Evolutionary conservation across 345 rosid genomes (phyloP).

Genomic region (Rhizophora mangle): DNA sequence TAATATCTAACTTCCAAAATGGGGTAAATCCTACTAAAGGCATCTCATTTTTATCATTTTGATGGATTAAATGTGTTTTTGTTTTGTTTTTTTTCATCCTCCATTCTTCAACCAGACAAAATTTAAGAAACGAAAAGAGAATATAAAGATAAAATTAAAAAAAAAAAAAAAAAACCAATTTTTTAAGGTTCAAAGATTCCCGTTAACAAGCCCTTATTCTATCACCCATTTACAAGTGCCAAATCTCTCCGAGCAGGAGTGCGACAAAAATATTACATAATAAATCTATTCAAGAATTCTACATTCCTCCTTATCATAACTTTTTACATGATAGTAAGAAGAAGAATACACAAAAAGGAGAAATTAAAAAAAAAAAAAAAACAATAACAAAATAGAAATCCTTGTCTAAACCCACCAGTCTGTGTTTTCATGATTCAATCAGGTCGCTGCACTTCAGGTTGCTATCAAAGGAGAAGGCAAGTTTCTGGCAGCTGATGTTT

Average conservation of each 20-base stretch:
- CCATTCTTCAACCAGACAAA: too few relatives aligned
- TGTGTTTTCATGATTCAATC: constrained; percentile 1
- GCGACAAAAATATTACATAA: constrained; percentile 22
- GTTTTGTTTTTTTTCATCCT: too few relatives aligned
- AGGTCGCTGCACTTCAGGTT: constrained; percentile 5
- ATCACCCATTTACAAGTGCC: constrained; percentile 44
- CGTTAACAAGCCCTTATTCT: constrained; percentile 31
- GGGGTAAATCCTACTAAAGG: too few relatives aligned
- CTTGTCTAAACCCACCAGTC: constrained; percentile 17
- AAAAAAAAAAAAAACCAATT: too few relatives aligned
- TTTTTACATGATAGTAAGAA: constrained; percentile 30
- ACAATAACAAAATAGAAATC: constrained; percentile 6
- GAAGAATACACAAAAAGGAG: constrained; percentile 14
- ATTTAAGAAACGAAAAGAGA: neutral
- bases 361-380: neutral
- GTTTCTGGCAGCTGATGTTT: constrained; percentile 53
- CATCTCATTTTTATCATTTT: neutral
- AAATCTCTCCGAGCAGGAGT: constrained; percentile 20
- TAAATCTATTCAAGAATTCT: constrained; percentile 13
- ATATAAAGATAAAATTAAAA: too few relatives aligned
- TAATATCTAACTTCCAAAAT: too few relatives aligned
- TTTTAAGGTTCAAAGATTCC: constrained; percentile 4
- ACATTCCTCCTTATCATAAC: constrained; percentile 10
- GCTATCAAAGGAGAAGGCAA: constrained; percentile 49
- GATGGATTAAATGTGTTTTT: too few relatives aligned